Evolutionary conservation across 352 stramenopile genomes (phyloP).

Genomic region (Elongisporangium prolatum): DNA sequence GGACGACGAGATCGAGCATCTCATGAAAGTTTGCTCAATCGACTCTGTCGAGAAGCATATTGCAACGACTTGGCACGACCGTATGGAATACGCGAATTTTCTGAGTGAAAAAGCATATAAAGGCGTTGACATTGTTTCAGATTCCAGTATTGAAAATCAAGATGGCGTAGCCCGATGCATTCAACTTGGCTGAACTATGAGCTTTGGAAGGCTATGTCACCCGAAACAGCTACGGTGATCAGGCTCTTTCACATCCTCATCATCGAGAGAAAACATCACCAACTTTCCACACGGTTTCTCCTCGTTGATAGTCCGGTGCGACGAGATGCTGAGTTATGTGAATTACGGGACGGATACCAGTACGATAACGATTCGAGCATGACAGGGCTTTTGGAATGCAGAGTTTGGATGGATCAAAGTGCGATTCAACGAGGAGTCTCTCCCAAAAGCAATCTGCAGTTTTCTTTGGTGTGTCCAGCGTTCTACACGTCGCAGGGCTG

Average conservation of each 20-base stretch:
- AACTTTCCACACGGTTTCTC: background rate
- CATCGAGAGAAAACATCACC: background rate
- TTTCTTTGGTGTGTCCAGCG: background rate
- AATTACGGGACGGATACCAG: too few relatives aligned
- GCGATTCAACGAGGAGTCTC: background rate
- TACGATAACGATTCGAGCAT: too few relatives aligned
- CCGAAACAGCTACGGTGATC: background rate
- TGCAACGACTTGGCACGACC: too few relatives aligned
- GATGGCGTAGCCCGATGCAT: background rate
- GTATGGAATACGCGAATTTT: too few relatives aligned
- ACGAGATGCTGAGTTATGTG: too few relatives aligned
- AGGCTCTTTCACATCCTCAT: background rate
- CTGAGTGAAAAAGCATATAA: background rate
- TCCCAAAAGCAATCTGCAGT: background rate
- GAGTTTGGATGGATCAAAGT: background rate
- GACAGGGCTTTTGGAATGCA: background rate
- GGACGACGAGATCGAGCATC: too few relatives aligned
- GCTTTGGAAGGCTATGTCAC: background rate
- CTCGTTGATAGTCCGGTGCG: too few relatives aligned
- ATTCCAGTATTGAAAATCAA: background rate
- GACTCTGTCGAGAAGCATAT: too few relatives aligned
- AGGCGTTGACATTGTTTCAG: background rate
- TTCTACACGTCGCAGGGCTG: background rate
- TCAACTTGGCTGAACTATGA: background rate
- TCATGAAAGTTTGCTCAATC: too few relatives aligned